Base-by-base conservation (phyloP, 2,329 filamentous ascomycete genomes). In the Lasiodiplodia hormozganensis region DNA sequence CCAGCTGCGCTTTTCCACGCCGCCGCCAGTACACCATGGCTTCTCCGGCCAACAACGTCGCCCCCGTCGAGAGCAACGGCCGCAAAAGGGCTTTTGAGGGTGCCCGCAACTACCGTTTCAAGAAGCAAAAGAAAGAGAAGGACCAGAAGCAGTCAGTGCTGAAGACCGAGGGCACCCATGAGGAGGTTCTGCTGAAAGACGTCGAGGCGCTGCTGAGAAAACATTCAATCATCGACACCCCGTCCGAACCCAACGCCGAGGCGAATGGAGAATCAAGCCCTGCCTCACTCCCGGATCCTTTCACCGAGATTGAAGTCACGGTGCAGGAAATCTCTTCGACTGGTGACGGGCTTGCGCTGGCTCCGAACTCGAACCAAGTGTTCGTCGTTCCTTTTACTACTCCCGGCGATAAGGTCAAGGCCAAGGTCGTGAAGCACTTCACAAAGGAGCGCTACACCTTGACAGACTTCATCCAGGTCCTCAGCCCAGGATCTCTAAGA, bases 301-400 rank as follows among this genome's bases (percentile, higher is more conserved):
- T 69, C 60, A 57, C 65, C 25, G 68, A 69, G 28, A 88, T 96
- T 51, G 90, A 97, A 65, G 87, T 98, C 51, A 89, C 91, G n/a
- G 90, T 98, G 69, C 80, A 89, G 7, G 88, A 92, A 72, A 85
- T 98, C 40, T 97, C 95, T 0, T 98, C 95, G 0, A 97, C 93
- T 0, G 96, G 96, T 65, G 96, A 98, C 73, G 96, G 93, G 2
- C 86, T 99, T 68, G 96, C 92, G 4, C 84, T 92, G 69, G 87
- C 88, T n/a, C 82, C 88, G 34, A 86, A 88, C 69, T 85, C 84
- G n/a, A 83, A 87, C 67, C 85, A 90, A 82, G 81, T 97, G 78
- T 97, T 94, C 76, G 90, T 96, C 62, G 90, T 98, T 1, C 94
- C 95, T 4, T 99, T 97, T 77, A 87, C 91, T 25, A 86, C 95